These are phyloP conservation scores for Austroboletus festivus DNA, from an alignment of 768 basidiomycete species.

Conservation along the genomic window DNA sequence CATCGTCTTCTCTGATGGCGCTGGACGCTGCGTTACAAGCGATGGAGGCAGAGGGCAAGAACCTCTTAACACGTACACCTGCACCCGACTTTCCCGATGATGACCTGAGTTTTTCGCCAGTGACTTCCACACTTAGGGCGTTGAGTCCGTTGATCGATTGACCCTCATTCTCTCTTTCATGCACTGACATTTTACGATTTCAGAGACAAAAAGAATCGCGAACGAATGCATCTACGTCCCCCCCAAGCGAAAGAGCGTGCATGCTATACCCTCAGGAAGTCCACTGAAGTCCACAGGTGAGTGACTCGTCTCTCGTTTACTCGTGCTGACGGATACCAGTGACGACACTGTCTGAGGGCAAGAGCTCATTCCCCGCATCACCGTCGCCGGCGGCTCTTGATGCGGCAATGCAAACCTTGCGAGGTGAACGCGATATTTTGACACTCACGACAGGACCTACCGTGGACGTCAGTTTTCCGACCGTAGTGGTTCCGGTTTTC, in stretches of 20 bases:
- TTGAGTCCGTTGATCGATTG: background rate
- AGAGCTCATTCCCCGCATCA: background rate
- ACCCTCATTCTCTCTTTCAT: background rate
- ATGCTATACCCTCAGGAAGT: background rate
- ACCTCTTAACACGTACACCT: slow-evolving; percentile 2
- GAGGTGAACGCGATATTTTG: slow-evolving; percentile 1
- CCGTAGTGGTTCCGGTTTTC: background rate
- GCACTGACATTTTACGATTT: background rate
- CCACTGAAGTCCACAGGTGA: slow-evolving; percentile 10
- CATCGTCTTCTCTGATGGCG: slow-evolving; percentile 14
- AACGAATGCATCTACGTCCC: background rate
- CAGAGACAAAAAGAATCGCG: background rate
- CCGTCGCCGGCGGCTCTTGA: slow-evolving; percentile 5
- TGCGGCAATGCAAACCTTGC: background rate
- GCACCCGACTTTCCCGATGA: background rate
- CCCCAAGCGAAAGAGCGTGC: background rate
- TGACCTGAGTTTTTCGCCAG: slow-evolving; percentile 8
- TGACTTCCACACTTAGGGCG: background rate
- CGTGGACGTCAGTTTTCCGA: slow-evolving; percentile 3
- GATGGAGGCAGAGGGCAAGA: slow-evolving; percentile 1
- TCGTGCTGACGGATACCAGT: slow-evolving; percentile 4
- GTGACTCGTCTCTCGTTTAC: background rate
- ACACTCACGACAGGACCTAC: background rate
- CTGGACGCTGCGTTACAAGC: slow-evolving; percentile 13
- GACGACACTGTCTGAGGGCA: background rate